Conservation (phyloP, 164 flowering plant species). For the Tetrastigma voinierianum region DNA sequence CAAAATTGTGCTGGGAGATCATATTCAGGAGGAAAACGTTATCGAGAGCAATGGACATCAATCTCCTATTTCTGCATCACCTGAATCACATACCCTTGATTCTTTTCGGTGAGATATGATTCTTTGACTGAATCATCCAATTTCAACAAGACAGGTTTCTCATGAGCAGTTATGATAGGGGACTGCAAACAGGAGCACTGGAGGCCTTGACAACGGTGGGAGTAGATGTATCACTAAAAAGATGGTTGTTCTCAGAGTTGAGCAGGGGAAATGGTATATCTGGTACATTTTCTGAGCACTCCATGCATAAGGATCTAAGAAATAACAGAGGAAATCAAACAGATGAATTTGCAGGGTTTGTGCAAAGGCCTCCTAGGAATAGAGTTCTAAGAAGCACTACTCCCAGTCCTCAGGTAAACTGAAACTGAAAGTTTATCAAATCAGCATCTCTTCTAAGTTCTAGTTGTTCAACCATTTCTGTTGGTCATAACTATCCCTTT, state of each 20-base stretch:
- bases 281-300: conserved; percentile 11
- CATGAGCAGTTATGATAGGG: conserved; percentile 28
- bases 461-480: background rate
- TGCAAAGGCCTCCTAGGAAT: conserved; percentile 36
- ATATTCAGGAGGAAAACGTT: conserved; percentile 30
- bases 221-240: conserved; percentile 82
- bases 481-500: background rate
- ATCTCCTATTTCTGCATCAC: conserved; percentile 60
- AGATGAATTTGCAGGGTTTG: conserved; percentile 60
- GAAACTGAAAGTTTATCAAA: too few relatives aligned
- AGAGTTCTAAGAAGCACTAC: conserved; percentile 37
- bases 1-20: conserved; percentile 45
- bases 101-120: conserved; percentile 59
- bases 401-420: conserved; percentile 72
- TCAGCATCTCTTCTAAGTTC: background rate
- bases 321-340: conserved; percentile 25
- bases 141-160: conserved; percentile 46
- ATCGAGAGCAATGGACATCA: conserved; percentile 21
- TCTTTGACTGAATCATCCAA: conserved; percentile 59
- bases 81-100: conserved; percentile 76
- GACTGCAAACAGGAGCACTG: conserved; percentile 67
- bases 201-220: conserved; percentile 67
- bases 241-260: conserved; percentile 71
- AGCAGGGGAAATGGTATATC: conserved; percentile 25
- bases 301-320: conserved; percentile 26